Percentiles rank a stretch among this genome's conserved stretches.
Conservation (phyloP, 495 filamentous ascomycete species). For the Aspergillus campestris region DNA sequence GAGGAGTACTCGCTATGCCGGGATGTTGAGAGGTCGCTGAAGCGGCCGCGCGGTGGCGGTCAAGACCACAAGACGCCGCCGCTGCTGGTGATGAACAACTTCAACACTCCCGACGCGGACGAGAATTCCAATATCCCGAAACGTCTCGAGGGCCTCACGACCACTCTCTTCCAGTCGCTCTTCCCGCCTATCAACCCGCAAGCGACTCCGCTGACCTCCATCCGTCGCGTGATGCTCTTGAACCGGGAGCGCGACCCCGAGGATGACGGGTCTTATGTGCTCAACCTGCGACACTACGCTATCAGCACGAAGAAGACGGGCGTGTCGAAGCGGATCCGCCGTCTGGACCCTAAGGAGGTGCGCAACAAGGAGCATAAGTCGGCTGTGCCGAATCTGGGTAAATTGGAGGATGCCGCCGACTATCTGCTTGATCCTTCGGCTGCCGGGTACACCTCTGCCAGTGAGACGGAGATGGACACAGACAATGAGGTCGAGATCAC, state of each 20-base stretch:
- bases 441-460: constrained; percentile 84
- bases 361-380: constrained; percentile 56
- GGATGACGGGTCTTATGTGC: constrained; percentile 61
- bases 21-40: constrained; percentile 72
- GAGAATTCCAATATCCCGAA: constrained; percentile 58
- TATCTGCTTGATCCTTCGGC: constrained; percentile 83
- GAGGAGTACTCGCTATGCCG: constrained; percentile 92
- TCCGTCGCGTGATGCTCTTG: constrained; percentile 79
- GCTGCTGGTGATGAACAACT: constrained; percentile 97
- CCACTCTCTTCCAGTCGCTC: constrained; percentile 89
- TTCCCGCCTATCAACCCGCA: constrained; percentile 96
- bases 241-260: constrained; percentile 58
- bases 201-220: constrained; percentile 75
- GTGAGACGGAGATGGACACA: constrained; percentile 85
- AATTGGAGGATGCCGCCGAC: constrained; percentile 87
- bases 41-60: constrained; percentile 69
- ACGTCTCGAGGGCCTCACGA: constrained; percentile 88
- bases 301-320: constrained; percentile 84
- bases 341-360: constrained; percentile 80
- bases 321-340: constrained; percentile 70
- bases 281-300: constrained; percentile 90
- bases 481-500: constrained; percentile 93
- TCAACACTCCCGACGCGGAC: constrained; percentile 54
- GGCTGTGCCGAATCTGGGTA: constrained; percentile 78
- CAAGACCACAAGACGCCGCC: constrained; percentile 80